A percentile compares a stretch with the other conserved stretches of the same genome.
These are phyloP conservation scores for Encephalitozoon hellem DNA, from an alignment of 371 early-diverging fungal genomes.

Conservation along the genomic window DNA sequence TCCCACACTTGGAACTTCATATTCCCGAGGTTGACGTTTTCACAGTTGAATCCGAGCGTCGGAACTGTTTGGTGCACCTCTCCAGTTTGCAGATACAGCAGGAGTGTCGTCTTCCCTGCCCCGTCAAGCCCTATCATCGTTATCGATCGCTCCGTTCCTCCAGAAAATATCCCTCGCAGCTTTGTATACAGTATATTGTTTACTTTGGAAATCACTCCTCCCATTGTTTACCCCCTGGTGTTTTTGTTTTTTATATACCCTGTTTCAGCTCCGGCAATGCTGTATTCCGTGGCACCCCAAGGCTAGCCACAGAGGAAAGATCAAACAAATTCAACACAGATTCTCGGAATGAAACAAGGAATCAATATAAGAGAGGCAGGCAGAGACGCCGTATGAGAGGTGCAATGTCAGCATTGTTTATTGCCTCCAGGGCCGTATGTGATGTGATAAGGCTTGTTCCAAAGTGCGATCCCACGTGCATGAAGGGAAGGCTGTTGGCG, in stretches of 20 bases:
- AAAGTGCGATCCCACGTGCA: not conserved
- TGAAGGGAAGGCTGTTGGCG: not conserved
- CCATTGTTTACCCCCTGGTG: constrained; percentile 19
- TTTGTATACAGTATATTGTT: constrained; percentile 2
- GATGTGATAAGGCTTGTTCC: constrained; percentile 1
- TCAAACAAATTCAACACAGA: constrained; percentile 10
- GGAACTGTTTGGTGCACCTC: constrained; percentile 77
- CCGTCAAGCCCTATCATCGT: constrained; percentile 68
- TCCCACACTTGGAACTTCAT: constrained; percentile 62
- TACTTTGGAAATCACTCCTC: constrained; percentile 12
- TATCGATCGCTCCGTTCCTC: constrained; percentile 41
- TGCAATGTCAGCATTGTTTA: not conserved
- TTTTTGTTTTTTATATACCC: constrained; percentile 10
- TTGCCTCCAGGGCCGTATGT: not conserved
- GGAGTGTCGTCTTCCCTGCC: constrained; percentile 68
- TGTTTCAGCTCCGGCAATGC: not conserved
- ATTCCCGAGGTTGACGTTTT: constrained; percentile 57
- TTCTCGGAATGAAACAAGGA: constrained; percentile 7
- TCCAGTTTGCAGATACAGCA: constrained; percentile 74
- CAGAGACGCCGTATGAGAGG: not conserved
- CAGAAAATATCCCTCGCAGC: constrained; percentile 17
- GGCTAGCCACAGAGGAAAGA: not conserved
- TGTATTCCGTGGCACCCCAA: not conserved
- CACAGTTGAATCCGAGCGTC: constrained; percentile 66
- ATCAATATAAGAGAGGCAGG: not conserved